These are phyloP conservation scores for Tricholoma terreum DNA, from an alignment of 768 basidiomycete species.

Conservation along the genomic window DNA sequence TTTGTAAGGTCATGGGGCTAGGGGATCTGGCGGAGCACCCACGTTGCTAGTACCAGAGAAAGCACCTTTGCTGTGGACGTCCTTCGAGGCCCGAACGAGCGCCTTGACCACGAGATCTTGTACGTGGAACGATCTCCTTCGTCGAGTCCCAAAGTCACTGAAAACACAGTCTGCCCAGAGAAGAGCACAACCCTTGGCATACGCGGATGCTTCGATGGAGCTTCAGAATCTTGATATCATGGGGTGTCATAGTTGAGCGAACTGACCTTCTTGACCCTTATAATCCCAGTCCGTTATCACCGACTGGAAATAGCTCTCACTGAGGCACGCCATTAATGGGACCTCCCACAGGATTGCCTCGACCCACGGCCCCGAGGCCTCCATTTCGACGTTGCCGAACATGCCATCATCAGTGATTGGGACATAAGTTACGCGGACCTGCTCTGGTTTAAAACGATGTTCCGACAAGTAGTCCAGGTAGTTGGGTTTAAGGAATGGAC, in stretches of 20 bases:
- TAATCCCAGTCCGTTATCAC: constrained; percentile 82
- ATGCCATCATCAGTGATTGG: constrained; percentile 50
- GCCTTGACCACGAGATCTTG: constrained; percentile 78
- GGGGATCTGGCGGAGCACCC: constrained; percentile 14
- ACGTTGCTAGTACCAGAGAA: constrained; percentile 93
- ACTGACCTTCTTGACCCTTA: constrained; percentile 72
- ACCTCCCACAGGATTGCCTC: constrained; percentile 96
- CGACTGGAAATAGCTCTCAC: constrained; percentile 81
- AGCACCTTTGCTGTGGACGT: constrained; percentile 45
- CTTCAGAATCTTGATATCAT: neutral
- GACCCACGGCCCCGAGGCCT: constrained; percentile 67
- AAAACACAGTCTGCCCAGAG: constrained; percentile 64
- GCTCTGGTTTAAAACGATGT: constrained; percentile 72
- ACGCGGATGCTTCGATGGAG: constrained; percentile 57
- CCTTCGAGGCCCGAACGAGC: constrained; percentile 62
- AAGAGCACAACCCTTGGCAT: constrained; percentile 63
- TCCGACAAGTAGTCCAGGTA: constrained; percentile 77
- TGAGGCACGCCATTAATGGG: constrained; percentile 88
- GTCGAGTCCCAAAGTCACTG: constrained; percentile 86
- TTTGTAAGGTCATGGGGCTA: neutral
- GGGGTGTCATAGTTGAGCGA: constrained; percentile 1
- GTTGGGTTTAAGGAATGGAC: constrained; percentile 66
- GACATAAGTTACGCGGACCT: constrained; percentile 63
- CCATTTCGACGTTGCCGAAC: constrained; percentile 68
- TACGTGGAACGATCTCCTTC: constrained; percentile 66